Base-by-base conservation (phyloP, 306 rosid species). In the Vigna trinervia region DNA sequence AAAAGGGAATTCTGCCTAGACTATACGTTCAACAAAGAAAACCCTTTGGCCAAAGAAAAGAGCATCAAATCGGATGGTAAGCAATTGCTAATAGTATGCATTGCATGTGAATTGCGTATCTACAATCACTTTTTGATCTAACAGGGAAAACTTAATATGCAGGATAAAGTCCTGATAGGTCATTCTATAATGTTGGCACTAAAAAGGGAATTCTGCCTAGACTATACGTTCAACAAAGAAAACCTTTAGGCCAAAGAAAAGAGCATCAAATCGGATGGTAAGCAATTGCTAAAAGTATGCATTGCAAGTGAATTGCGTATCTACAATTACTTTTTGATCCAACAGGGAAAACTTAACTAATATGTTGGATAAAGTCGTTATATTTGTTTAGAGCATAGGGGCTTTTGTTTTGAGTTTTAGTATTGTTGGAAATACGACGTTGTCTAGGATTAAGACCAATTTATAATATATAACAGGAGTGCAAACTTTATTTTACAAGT, bases 291-390 rank as follows among this genome's bases (percentile, higher is more conserved):
- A 73, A 63, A 12, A 17, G 57, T 64, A 53, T 1, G 20, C 83
- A 62, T 52, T 36, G 46, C 78, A 71, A 63, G 74, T 13, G 30
- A 71, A 61, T 23, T 51, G 38, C 62, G 34, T 68, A 59, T 47
- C 77, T 19, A 70, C 46, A 59, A 32, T 22, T 45, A 70, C 77
- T 61, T 60, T 64, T 23, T 52, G 66, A 52, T 53, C 47, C 74
- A 72, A 63, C 19, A 10, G 43, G 60, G 48, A 26, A 12, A 38
- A 38, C 23, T 60, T 23, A 41, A 73, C 51, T 53, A 51, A 73
- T 64, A 14, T 12, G 30, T 14, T 62, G 13, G 74, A 68, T 9
- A 72, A 71, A 52, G 50, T 67, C 52, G 46, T 41, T 32, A 28
- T 51, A 43, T 39, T 43, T 66, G 68, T 50, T 62, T 38, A 66